These are phyloP conservation scores for Micromonas commoda DNA, from an alignment of 139 green algal species.

Conservation along the genomic window DNA sequence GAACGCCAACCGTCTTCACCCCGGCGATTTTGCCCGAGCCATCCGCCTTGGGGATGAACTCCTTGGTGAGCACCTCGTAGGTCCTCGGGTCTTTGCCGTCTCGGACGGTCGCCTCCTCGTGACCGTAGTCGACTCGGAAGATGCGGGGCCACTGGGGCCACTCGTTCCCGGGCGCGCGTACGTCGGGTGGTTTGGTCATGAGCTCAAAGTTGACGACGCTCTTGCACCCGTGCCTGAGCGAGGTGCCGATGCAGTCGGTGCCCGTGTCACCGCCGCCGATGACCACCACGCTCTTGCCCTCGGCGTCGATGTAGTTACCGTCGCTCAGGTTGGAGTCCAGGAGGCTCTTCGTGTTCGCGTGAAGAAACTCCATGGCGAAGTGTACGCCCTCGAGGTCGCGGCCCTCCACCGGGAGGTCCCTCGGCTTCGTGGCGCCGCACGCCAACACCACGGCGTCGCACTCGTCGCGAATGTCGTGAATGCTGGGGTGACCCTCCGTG, in stretches of 20 bases:
- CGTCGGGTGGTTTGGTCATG: constrained; percentile 68
- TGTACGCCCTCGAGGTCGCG: constrained; percentile 70
- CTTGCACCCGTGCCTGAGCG: constrained; percentile 69
- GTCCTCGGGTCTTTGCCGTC: constrained; percentile 74
- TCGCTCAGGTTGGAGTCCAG: constrained; percentile 75
- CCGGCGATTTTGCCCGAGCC: constrained; percentile 61
- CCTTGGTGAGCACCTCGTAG: constrained; percentile 91
- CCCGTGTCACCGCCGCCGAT: constrained; percentile 95
- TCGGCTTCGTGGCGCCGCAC: constrained; percentile 79
- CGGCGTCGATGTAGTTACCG: constrained; percentile 76
- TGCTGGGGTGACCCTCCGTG: constrained; percentile 23
- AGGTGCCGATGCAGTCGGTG: constrained; percentile 96
- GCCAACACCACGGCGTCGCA: constrained; percentile 82
- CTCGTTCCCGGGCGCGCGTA: constrained; percentile 68
- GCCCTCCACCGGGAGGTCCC: constrained; percentile 79
- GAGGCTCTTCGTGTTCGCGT: constrained; percentile 84
- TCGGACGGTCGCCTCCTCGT: constrained; percentile 67
- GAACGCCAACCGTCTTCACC: constrained; percentile 54
- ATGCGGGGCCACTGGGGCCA: constrained; percentile 92
- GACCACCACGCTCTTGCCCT: constrained; percentile 89
- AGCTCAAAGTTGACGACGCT: constrained; percentile 91
- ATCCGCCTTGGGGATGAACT: constrained; percentile 72
- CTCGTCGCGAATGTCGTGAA: constrained; percentile 46
- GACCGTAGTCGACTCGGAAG: constrained; percentile 85
- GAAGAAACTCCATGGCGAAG: constrained; percentile 97